These are phyloP conservation scores for Capronia epimyces DNA, from an alignment of 2,329 filamentous ascomycete genomes.

Conservation along the genomic window DNA sequence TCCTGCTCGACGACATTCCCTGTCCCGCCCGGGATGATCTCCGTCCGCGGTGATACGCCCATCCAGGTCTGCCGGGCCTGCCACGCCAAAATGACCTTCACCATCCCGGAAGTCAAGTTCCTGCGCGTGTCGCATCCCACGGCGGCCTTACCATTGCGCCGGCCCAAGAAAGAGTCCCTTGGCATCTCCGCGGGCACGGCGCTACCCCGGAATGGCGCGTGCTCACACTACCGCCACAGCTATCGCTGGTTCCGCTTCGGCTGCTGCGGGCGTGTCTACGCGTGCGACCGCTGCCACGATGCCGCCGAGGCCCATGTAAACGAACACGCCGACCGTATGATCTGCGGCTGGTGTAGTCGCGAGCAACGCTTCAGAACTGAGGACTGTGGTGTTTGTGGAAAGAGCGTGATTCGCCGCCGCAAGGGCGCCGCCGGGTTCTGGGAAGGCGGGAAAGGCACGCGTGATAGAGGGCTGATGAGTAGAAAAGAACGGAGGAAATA, in stretches of 20 bases:
- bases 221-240: conserved; percentile 51
- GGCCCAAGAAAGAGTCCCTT: conserved; percentile 43
- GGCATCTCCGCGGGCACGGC: conserved; percentile 52
- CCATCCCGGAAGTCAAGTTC: conserved; percentile 72
- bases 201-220: conserved; percentile 50
- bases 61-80: conserved; percentile 74
- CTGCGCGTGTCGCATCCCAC: conserved; percentile 54
- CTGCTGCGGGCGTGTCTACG: conserved; percentile 53
- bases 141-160: conserved; percentile 30
- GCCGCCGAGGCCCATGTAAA: conserved; percentile 63
- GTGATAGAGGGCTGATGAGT: conserved; percentile 66
- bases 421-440: conserved; percentile 59
- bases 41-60: conserved; percentile 66
- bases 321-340: conserved; percentile 79
- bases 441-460: conserved; percentile 81
- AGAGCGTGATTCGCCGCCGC: conserved; percentile 62
- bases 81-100: conserved; percentile 73
- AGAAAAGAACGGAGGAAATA: conserved; percentile 46
- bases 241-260: conserved; percentile 57
- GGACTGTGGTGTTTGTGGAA: conserved; percentile 67
- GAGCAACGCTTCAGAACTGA: conserved; percentile 76
- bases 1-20: conserved; percentile 66
- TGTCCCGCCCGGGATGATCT: conserved; percentile 55
- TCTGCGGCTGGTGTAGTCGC: conserved; percentile 70
- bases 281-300: conserved; percentile 69